phyloP scores from a whole-genome alignment of 2,329 filamentous ascomycete genomes.

The Phialophora expanda region DNA sequence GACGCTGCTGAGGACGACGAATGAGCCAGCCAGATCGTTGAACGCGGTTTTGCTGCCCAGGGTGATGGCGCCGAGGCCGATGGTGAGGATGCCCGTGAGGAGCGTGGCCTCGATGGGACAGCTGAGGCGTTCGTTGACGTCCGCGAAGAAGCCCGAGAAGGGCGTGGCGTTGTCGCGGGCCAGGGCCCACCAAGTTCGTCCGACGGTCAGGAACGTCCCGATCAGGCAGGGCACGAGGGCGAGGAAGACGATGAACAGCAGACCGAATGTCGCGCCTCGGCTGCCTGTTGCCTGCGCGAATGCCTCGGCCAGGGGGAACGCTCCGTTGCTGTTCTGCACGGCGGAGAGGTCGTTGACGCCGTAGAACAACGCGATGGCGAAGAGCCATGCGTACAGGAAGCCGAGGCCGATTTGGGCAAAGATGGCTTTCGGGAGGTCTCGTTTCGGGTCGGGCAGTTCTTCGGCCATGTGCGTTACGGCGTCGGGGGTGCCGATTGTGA shows the following conservation, averaged over 20 bases:
- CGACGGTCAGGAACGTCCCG: constrained; percentile 64
- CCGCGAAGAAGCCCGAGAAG: constrained; percentile 54
- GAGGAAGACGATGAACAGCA: constrained; percentile 61
- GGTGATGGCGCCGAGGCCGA: constrained; percentile 61
- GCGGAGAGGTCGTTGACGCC: constrained; percentile 52
- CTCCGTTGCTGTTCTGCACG: constrained; percentile 51
- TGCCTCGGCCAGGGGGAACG: constrained; percentile 69
- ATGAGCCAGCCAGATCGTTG: constrained; percentile 62
- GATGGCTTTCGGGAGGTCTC: constrained; percentile 49
- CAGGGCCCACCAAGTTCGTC: constrained; percentile 48
- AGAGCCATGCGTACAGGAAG: constrained; percentile 47
- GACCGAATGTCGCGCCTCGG: constrained; percentile 55
- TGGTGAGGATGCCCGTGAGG: constrained; percentile 56
- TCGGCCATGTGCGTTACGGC: constrained; percentile 67
- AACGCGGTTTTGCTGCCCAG: constrained; percentile 51
- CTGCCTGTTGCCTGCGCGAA: constrained; percentile 64
- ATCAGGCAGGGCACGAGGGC: constrained; percentile 59
- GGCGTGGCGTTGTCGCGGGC: constrained; percentile 64
- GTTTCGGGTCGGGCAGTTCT: constrained; percentile 68
- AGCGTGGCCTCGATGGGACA: constrained; percentile 64
- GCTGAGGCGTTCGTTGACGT: constrained; percentile 54
- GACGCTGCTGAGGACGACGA: constrained; percentile 61
- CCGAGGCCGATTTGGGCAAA: constrained; percentile 41
- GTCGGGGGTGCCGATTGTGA: constrained; percentile 69
- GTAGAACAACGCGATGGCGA: constrained; percentile 58